Base-by-base conservation (phyloP, 257 asterid species). In the Nemophila menziesii region DNA sequence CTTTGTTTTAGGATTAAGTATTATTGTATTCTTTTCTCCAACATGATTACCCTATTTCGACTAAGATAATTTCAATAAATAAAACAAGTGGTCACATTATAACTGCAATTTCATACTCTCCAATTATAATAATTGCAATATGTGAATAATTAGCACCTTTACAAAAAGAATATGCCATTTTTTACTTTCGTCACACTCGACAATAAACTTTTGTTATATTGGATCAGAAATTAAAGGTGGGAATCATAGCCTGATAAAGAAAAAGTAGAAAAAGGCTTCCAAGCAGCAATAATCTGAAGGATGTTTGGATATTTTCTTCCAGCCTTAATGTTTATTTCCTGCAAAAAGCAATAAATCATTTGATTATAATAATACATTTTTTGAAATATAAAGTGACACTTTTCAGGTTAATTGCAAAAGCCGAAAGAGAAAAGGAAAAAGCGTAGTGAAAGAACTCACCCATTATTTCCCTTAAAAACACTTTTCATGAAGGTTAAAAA, bases 401-500 rank as follows among this genome's bases (percentile, higher is more conserved):
- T 27, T 13, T n/a, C 36, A 29, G 36, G 36, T 29, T 13, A 29
- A 29, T 29, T 24, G 22, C 1, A 11, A 48, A 33, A 43, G 43
- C 3, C 2, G 9, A 29, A 29, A 29, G 7, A 29, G 36, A 2
- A 29, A 33, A 49, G 2, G 36, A 29, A 29, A 29, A 4, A 22
- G 13, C 10, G 17, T 24, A 5, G 29, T 29, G 1, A 13, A 14
- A 27, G 12, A 0, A 37, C 57, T 66, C 26, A 81, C 93, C n/a
- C 89, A 46, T 67, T 64, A 29, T 29, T 29, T 50, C 78, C 68
- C 8, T 72, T 67, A 43, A 49, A 70, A 4, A 64, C 22, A 65
- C 92, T 79, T 57, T 78, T 72, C 50, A 82, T 47, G 62, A 86
- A 86, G 43, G 94, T 74, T 49, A 86, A 79, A 67, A 86, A 69